Base-by-base conservation (phyloP, 2,329 filamentous ascomycete genomes). In the Teratosphaeria gauchensis region DNA sequence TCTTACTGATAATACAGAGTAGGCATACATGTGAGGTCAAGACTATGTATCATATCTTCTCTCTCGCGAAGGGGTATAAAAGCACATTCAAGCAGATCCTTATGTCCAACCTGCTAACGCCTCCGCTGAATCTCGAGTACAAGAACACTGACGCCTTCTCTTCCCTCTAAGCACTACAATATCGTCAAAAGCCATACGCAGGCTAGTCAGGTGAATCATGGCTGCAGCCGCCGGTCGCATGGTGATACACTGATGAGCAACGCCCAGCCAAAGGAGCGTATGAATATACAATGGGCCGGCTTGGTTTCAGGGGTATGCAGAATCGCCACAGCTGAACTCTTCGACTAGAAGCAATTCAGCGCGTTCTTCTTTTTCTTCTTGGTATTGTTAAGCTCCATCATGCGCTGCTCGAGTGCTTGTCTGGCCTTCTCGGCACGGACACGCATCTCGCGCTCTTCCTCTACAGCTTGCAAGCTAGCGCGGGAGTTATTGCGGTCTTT, bases 291-390 rank as follows among this genome's bases (percentile, higher is more conserved):
- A 21, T 21, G n/a, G 42, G n/a, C 42, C 7, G 4, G 9, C 16
- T 8, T 48, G n/a, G 19, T 21, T 8, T 48, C 5, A n/a, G 42
- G 19, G 16, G 42, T 48, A 48, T 48, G 42, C 9, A n/a, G 21
- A 24, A 48, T 48, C 42, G 42, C 2, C 42, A 48, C 42, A 48
- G 42, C 42, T 48, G 42, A 48, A 48, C 42, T 11, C 42, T 21
- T 53, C 28, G 24, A 24, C 54, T 90, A 96, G 80, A 99, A 99
- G 82, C 94, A 99, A 79, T 96, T 97, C 75, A 99, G 82, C 66
- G 88, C 92, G 83, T 95, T 96, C 82, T 92, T 96, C 80, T 95
- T 94, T 78, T 89, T 87, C 77, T 89, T 87, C 76, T 87, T 92
- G 73, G 94, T 87, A 59, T 89, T 87, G 69, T 92, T 91, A 86